Evolutionary conservation across 2,329 filamentous ascomycete species (phyloP), one percentile per base, ranked within the genome.

Genomic region (Hypoxylon sp.): DNA sequence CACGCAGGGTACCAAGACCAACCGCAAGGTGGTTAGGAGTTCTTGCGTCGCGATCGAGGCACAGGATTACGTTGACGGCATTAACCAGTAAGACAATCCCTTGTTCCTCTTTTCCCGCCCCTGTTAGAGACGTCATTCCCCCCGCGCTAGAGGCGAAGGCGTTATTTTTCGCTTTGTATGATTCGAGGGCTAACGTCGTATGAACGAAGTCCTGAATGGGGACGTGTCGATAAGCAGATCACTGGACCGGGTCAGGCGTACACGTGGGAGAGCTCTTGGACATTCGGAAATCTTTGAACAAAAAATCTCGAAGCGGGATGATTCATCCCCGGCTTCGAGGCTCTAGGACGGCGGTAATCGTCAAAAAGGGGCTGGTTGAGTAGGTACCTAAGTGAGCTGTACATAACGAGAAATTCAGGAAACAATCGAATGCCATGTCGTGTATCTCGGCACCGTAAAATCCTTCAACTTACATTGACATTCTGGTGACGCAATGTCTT

Each of bases 21-120:
- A 79, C n/a, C 79, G 75, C 48, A 82, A 78, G 69, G 84, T 89
- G 6, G 81, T 82, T 61, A 78, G 91, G 77, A 91, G 90, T 75
- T 91, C 90, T 20, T 94, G 91, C 76, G 78, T 94, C 6, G 92
- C 93, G 33, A 88, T 94, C 76, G 92, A 94, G 81, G 89, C 92
- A 2, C 89, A 94, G 78, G 91, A 92, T 76, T 94, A 89, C 84
- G 92, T 92, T 66, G 91, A 94, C 77, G 91, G 87, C 2, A 92
- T 94, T 79, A 94, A 94, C 78, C 86, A 92, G 83, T 85, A 75
- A 78, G 83, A 48, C 17, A 58, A 8, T n/a, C 49, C 42, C 55
- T 42, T 37, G 22, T 46, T 6, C 25, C 4, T 22, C 7, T 22
- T 33, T 49, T 20, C 22, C 17, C 27, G 54, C 22, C 25, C 40